phyloP scores from a whole-genome alignment of 2,329 filamentous ascomycete species.

The Venturia aucupariae region DNA sequence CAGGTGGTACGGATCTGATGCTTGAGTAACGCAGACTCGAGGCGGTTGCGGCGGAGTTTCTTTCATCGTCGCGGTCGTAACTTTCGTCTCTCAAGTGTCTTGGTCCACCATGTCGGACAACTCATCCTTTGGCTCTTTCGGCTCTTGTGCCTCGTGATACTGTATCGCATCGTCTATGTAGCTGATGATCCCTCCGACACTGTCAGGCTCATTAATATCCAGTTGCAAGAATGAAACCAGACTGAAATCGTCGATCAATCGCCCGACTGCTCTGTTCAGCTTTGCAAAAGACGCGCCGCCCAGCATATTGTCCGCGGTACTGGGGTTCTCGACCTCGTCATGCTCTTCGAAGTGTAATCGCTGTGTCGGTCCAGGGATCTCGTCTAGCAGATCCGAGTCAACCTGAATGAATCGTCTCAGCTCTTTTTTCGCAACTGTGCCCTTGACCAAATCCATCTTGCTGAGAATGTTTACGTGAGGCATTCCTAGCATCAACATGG shows the following conservation, averaged over 20 bases:
- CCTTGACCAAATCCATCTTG: constrained; percentile 96
- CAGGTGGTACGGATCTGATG: not conserved
- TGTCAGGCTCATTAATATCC: constrained; percentile 86
- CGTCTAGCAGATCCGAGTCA: constrained; percentile 71
- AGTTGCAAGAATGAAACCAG: constrained; percentile 94
- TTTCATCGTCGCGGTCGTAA: not conserved
- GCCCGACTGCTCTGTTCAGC: constrained; percentile 79
- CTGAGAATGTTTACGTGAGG: constrained; percentile 93
- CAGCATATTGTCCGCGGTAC: constrained; percentile 63
- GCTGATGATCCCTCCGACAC: constrained; percentile 72
- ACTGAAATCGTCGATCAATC: constrained; percentile 92
- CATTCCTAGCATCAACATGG: constrained; percentile 97
- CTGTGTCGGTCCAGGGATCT: constrained; percentile 52
- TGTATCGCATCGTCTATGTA: constrained; percentile 93
- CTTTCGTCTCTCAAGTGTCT: not conserved
- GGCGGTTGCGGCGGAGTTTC: not conserved
- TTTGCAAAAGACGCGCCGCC: constrained; percentile 71
- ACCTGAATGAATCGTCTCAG: constrained; percentile 85
- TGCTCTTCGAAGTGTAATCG: constrained; percentile 26
- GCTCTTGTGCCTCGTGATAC: constrained; percentile 88
- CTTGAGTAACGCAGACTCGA: not conserved
- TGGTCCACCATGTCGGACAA: constrained; percentile 1
- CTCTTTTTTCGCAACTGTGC: constrained; percentile 77
- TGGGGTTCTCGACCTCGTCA: constrained; percentile 43
- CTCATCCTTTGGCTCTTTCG: constrained; percentile 59